Evolutionary conservation across 2,329 filamentous ascomycete species (phyloP), one percentile per base, ranked within the genome.

Genomic region (Phyllosticta citribraziliensis): DNA sequence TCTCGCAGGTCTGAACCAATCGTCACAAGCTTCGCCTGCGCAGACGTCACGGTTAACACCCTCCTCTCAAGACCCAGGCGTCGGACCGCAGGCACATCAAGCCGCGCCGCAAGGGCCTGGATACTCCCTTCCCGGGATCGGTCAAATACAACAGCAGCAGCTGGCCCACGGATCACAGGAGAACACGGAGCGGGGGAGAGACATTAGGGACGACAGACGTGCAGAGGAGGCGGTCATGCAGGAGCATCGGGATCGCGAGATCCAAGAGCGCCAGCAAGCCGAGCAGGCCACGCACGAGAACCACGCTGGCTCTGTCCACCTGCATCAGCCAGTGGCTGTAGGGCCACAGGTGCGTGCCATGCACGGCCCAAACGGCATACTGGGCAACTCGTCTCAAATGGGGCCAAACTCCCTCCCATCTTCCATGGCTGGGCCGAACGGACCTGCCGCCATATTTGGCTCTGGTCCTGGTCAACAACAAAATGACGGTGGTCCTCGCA

Each of bases 251-350:
- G 82, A 85, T 65, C 78, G 82, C 55, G 82, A 85, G 63, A 72
- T 85, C 64, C 81, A 85, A 67, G 86, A 89, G 66, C 82, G 86
- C 70, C 87, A 89, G 67, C 81, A 83, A 62, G 77, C 83, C 66
- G 85, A 89, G 65, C 87, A 86, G 67, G 82, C 84, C 57, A 83
- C 88, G 25, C 91, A 94, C 70, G 92, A 97, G 73, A 94, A 88
- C 75, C 92, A 89, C 70, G 87, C 89, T 50, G 90, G 88, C 62
- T 91, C 92, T 2, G 89, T 96, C 60, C 91, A 92, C 60, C 87
- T 97, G 68, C 93, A 97, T 75, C 93, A 97, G 74, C 93, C 93
- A 5, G 91, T 97, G 63, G 93, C 93, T 64, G 76, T 80, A 2
- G 77, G 76, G 85, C 91, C 70, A 80, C 92, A 75, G 80, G 91